These are phyloP conservation scores for Metschnikowia koreensis DNA, from an alignment of 805 yeast genomes.

Conservation along the genomic window DNA sequence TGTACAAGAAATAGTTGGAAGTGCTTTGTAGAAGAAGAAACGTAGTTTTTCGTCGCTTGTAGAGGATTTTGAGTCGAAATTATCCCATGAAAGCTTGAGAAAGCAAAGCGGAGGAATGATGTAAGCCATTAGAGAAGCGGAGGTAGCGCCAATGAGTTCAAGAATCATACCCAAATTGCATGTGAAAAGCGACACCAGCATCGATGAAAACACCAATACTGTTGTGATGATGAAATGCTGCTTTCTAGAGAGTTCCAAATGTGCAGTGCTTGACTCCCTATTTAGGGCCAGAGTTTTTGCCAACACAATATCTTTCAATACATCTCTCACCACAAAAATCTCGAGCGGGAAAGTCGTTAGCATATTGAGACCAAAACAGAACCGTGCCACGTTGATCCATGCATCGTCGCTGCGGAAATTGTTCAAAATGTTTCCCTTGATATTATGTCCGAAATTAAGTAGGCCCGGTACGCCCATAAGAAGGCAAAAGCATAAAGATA, in stretches of 20 bases:
- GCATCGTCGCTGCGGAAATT: slow-evolving; percentile 77
- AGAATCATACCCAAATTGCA: slow-evolving; percentile 87
- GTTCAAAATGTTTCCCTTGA: slow-evolving; percentile 85
- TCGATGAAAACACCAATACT: slow-evolving; percentile 59
- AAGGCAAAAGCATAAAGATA: slow-evolving; percentile 77
- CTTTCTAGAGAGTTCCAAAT: slow-evolving; percentile 40
- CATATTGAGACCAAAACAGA: slow-evolving; percentile 91
- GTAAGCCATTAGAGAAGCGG: slow-evolving; percentile 90
- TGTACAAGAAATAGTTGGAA: slow-evolving; percentile 61
- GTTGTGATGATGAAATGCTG: slow-evolving; percentile 69
- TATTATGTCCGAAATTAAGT: slow-evolving; percentile 66
- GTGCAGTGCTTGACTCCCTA: slow-evolving; percentile 24
- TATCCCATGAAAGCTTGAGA: slow-evolving; percentile 55
- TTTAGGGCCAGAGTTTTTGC: slow-evolving; percentile 4
- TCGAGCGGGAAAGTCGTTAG: slow-evolving; percentile 89
- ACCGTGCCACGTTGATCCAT: slow-evolving; percentile 79
- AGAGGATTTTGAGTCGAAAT: slow-evolving; percentile 32
- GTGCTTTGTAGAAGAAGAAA: slow-evolving; percentile 40
- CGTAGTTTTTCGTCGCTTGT: slow-evolving; percentile 22
- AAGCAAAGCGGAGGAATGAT: slow-evolving; percentile 86
- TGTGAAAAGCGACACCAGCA: slow-evolving; percentile 73
- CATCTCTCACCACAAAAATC: slow-evolving; percentile 86
- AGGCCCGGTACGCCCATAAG: slow-evolving; percentile 79
- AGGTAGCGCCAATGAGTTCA: slow-evolving; percentile 88
- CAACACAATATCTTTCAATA: slow-evolving; percentile 61